Conservation (phyloP, 73 alveolate genomes). For the Stentor coeruleus region DNA sequence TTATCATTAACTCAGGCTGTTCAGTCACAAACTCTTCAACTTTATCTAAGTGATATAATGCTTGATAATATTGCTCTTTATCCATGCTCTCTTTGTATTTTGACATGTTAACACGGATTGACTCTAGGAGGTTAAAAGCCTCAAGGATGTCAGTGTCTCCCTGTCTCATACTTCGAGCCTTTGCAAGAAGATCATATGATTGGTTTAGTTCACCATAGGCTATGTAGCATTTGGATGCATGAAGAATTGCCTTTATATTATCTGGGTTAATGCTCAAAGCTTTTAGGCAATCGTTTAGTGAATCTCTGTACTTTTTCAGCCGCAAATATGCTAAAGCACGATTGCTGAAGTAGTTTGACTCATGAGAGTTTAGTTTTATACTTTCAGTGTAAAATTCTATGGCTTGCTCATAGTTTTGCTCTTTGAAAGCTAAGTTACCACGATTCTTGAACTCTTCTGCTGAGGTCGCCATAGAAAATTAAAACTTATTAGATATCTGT, state of each 20-base stretch:
- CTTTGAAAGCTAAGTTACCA: constrained; percentile 89
- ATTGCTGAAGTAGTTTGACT: constrained; percentile 78
- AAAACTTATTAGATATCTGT: no score
- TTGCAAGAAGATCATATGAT: constrained; percentile 43
- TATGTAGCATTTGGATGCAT: constrained; percentile 60
- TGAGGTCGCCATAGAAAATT: constrained; percentile 26
- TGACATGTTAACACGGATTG: constrained; percentile 30
- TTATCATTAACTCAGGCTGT: constrained; percentile 11
- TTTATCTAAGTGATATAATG: constrained; percentile 16
- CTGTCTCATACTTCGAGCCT: constrained; percentile 38
- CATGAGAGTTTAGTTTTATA: constrained; percentile 56
- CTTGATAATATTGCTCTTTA: constrained; percentile 29
- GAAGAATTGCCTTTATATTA: constrained; percentile 68
- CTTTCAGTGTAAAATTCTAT: constrained; percentile 79
- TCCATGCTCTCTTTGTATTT: constrained; percentile 37
- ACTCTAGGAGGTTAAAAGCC: constrained; percentile 38
- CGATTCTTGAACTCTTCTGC: constrained; percentile 74
- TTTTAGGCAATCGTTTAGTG: constrained; percentile 78
- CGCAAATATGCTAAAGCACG: constrained; percentile 83
- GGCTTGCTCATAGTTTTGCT: constrained; percentile 75
- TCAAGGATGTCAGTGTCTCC: constrained; percentile 37
- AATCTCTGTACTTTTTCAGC: constrained; percentile 73
- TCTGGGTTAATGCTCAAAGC: constrained; percentile 80
- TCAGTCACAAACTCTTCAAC: constrained; percentile 30
- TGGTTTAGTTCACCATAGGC: constrained; percentile 64